Evolutionary conservation across 164 flowering plant genomes (phyloP), one percentile per base, ranked within the genome.

Genomic region (Tetracentron sinense): DNA sequence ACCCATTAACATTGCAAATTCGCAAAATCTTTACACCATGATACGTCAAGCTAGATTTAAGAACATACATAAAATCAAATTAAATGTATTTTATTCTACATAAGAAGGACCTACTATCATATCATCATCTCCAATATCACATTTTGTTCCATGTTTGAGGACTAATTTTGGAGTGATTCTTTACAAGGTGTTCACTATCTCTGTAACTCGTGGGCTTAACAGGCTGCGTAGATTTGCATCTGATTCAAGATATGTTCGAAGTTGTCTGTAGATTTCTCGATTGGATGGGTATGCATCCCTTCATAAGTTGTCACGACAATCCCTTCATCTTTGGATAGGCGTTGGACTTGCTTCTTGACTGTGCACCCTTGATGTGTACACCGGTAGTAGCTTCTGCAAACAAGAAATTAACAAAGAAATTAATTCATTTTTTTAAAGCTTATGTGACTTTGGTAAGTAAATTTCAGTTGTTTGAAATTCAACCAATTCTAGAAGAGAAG

Each of bases 311-410:
- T 85, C 57, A 83, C 87, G 51, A 87, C 93, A 29, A 85, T 59
- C 14, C 79, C 81, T 70, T 85, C 89, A 52, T 87, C 94, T 64
- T 77, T 81, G 0, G 84, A 77, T 14, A 79, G 71, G 0, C 90
- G 72, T 31, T 85, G 88, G 2, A 88, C 88, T 83, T 88, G 95
- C 76, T 88, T 88, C 82, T 88, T 88, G 49, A 88, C 95, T 57
- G 78, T 80, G 82, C 95, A 88, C 4, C 85, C 85, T 76, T 81
- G 76, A 50, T 81, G 73, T 2, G 90, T 83, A 44, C 94, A 88
- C 38, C 81, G 52, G 49, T 86, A 85, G 65, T 88, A 88, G 81
- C 88, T 87, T 56, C 93, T 87, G 81, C 65, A 75, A 5, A 44
- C 42, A 20, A 56, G n/a, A 1, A 28, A 48, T 15, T 7, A n/a